phyloP scores from a whole-genome alignment of 148 eudicot species.

The Silene uniflora region DNA sequence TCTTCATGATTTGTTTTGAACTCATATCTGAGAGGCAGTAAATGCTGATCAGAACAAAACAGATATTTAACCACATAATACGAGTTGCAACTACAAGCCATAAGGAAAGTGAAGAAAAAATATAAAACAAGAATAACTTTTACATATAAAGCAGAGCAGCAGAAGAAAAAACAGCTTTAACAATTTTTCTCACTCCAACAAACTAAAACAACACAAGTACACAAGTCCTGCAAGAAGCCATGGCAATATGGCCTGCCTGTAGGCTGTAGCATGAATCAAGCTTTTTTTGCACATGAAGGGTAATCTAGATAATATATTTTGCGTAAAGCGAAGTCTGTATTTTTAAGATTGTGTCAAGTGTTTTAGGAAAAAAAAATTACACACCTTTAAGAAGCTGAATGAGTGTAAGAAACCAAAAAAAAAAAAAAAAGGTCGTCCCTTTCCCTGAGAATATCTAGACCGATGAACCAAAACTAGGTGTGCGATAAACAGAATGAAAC shows the following conservation, averaged over 20 bases:
- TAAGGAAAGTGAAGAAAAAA: background rate
- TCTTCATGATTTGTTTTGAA: slow-evolving; percentile 77
- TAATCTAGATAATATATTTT: background rate
- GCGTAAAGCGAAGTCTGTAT: background rate
- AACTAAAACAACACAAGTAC: background rate
- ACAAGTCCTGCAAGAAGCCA: background rate
- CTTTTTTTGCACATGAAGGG: background rate
- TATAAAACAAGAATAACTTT: background rate
- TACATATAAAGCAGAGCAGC: background rate
- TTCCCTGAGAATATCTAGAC: background rate
- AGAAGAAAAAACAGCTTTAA: background rate
- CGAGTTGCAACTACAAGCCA: background rate
- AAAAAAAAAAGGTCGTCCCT: background rate
- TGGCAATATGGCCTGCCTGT: background rate
- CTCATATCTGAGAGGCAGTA: slow-evolving; percentile 55
- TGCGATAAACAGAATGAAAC: too few relatives aligned
- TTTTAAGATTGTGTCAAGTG: background rate
- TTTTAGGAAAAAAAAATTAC: background rate
- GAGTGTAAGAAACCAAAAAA: background rate
- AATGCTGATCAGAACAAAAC: slow-evolving; percentile 25
- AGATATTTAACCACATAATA: slow-evolving; percentile 6
- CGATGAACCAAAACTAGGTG: background rate
- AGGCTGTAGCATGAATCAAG: too few relatives aligned
- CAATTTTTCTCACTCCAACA: background rate
- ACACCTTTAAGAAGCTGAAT: background rate